Conservation (phyloP, 2,329 filamentous ascomycete genomes). For the Ceratocystis cubensis region DNA sequence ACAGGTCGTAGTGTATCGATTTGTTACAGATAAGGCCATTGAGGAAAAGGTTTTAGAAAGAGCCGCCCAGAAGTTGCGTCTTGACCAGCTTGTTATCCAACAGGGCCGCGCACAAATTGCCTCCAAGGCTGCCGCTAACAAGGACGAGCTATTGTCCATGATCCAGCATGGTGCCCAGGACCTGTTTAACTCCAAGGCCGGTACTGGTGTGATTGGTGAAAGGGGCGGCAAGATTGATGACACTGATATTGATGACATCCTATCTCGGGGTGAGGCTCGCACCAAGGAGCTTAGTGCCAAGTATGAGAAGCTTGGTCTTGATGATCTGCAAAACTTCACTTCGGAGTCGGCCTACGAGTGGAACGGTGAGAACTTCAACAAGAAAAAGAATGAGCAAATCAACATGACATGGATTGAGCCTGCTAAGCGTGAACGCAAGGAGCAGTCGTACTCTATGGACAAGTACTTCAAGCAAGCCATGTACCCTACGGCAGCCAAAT, state of each 20-base stretch:
- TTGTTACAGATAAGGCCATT: conserved; percentile 95
- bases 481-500: conserved; percentile 57
- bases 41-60: conserved; percentile 96
- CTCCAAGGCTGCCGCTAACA: conserved; percentile 81
- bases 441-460: conserved; percentile 96
- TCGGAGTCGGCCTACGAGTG: conserved; percentile 97
- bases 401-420: conserved; percentile 90
- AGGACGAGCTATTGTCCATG: conserved; percentile 93
- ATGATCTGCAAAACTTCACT: conserved; percentile 94
- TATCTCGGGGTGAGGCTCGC: conserved; percentile 73
- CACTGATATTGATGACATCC: conserved; percentile 79
- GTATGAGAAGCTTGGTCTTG: conserved; percentile 92
- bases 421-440: conserved; percentile 93
- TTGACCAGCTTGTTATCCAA: conserved; percentile 96
- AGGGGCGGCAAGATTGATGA: conserved; percentile 57
- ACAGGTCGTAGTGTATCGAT: conserved; percentile 91
- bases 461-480: conserved; percentile 94
- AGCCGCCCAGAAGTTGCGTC: conserved; percentile 87
- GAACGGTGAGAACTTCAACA: conserved; percentile 95
- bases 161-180: conserved; percentile 97
- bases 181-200: conserved; percentile 67
- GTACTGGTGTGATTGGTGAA: conserved; percentile 46
- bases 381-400: conserved; percentile 80
- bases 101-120: conserved; percentile 88
- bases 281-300: conserved; percentile 84